phyloP scores from a whole-genome alignment of 2,329 filamentous ascomycete species.

The Trichoderma koningiopsis region DNA sequence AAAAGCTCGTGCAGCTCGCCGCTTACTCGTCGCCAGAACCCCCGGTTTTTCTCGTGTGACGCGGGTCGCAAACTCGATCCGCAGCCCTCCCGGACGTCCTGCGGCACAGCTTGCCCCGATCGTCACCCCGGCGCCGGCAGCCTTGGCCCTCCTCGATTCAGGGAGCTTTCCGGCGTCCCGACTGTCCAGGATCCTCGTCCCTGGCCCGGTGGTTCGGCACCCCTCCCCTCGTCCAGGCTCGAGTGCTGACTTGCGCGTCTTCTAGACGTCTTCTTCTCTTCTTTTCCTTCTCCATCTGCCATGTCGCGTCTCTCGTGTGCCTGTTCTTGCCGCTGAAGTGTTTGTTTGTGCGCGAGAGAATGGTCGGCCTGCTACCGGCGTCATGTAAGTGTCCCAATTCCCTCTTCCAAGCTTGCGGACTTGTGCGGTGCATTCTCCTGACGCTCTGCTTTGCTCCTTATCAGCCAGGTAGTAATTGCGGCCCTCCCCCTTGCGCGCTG shows the following conservation, averaged over 20 bases:
- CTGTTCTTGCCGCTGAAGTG: slow-evolving; percentile 7
- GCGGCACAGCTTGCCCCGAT: slow-evolving; percentile 12
- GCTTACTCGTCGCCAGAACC: neutral
- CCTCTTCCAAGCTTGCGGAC: neutral
- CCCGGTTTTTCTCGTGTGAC: slow-evolving; percentile 19
- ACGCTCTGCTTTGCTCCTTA: neutral
- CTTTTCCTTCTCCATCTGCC: neutral
- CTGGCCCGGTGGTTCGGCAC: slow-evolving; percentile 17
- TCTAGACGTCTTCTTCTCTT: slow-evolving; percentile 5
- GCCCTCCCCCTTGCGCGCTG: slow-evolving; percentile 7
- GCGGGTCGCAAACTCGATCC: slow-evolving; percentile 13
- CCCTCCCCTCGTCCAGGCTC: slow-evolving; percentile 14
- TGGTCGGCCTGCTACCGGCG: slow-evolving; percentile 24
- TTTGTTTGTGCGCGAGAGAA: slow-evolving; percentile 21
- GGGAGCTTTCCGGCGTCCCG: slow-evolving; percentile 20
- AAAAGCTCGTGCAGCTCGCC: neutral
- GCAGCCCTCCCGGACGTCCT: slow-evolving; percentile 10
- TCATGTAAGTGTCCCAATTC: slow-evolving; percentile 19
- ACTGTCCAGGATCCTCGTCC: slow-evolving; percentile 5
- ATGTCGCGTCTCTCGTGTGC: slow-evolving; percentile 21
- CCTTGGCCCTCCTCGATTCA: neutral
- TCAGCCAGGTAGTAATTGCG: slow-evolving; percentile 25
- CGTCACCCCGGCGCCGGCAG: slow-evolving; percentile 10
- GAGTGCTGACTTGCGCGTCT: slow-evolving; percentile 1
- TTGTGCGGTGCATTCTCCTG: neutral